Evolutionary conservation across 768 basidiomycete genomes (phyloP), one percentile per base, ranked within the genome.

Genomic region (Suillus hirtellus): DNA sequence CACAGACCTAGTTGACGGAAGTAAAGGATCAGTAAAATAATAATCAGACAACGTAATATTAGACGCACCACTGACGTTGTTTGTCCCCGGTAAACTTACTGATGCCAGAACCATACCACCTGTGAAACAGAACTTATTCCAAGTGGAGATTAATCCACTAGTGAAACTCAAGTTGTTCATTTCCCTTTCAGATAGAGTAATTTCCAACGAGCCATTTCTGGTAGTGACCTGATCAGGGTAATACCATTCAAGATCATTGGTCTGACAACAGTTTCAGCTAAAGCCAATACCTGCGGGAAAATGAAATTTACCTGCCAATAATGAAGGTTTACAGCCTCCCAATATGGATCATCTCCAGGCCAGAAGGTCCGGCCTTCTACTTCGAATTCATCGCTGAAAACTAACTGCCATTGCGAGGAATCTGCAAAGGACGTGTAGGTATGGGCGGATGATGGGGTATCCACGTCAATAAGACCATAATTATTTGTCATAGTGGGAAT

Each of bases 61-160:
- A 5, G 8, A 61, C 77, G 34, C 42, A 63, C 83, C 84, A 27
- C 68, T 76, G 40, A 93, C 77, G 24, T 70, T 17, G 65, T 87
- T 86, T 67, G 80, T 84, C 0, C 92, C 92, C 9, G 92, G 92
- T 54, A 94, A 76, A 34, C 78, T 80, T n/a, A 90, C 86, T 42
- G 85, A 83, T 3, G 82, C 77, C 67, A 92, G 87, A 59, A 95
- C 79, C 63, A 92, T 80, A 46, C 95, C 95, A 43, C 92, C 93
- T 37, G 93, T 93, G 77, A 96, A 95, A 78, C 93, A 98, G 66
- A 99, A 92, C 75, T 96, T 95, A 77, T 97, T 97, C 92, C 88
- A 79, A 19, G 84, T 82, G 27, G 85, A 77, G 71, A 92, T 77
- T 80, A 93, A 77, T 15, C 86, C 90, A 47, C 90, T 87, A 69